These are phyloP conservation scores for Kazachstania sp. DNA, from an alignment of 1,139 yeast genomes.

Conservation along the genomic window DNA sequence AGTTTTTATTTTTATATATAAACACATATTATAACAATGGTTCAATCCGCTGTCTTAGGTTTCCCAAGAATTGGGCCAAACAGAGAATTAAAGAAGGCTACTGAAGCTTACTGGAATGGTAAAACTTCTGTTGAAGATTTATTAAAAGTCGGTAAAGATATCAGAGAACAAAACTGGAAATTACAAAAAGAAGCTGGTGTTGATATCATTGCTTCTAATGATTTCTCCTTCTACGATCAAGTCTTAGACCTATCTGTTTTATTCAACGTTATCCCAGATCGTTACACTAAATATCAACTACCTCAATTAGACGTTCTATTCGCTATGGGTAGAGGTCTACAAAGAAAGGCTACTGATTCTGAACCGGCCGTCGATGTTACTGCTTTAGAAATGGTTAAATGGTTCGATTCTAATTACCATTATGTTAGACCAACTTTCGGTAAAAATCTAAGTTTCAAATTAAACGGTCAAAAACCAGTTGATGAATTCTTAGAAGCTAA, in stretches of 20 bases:
- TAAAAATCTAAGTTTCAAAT: slow-evolving; percentile 50
- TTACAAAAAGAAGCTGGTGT: slow-evolving; percentile 96
- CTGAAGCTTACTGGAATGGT: slow-evolving; percentile 98
- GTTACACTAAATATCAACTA: slow-evolving; percentile 88
- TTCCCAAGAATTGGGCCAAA: slow-evolving; percentile 99
- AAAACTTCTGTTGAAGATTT: slow-evolving; percentile 82
- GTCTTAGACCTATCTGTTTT: slow-evolving; percentile 85
- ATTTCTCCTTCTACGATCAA: slow-evolving; percentile 96
- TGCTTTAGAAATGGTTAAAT: slow-evolving; percentile 98
- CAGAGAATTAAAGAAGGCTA: slow-evolving; percentile 97
- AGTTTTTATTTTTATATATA: background rate
- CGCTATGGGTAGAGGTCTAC: slow-evolving; percentile 99
- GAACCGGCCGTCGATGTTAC: slow-evolving; percentile 92
- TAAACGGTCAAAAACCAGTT: slow-evolving; percentile 92
- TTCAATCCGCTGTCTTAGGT: slow-evolving; percentile 93
- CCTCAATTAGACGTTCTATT: slow-evolving; percentile 86
- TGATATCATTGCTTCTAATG: slow-evolving; percentile 93
- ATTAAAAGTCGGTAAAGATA: slow-evolving; percentile 85
- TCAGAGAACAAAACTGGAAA: slow-evolving; percentile 96
- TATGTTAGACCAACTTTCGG: slow-evolving; percentile 97
- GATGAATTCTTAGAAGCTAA: slow-evolving; percentile 97
- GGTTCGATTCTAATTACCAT: slow-evolving; percentile 99
- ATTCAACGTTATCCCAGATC: slow-evolving; percentile 93
- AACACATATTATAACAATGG: slow-evolving; percentile 42
- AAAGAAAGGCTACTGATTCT: slow-evolving; percentile 87